Evolutionary conservation across 441 rosid genomes (phyloP), one percentile per base, ranked within the genome.

Genomic region (Omphalea diandra): DNA sequence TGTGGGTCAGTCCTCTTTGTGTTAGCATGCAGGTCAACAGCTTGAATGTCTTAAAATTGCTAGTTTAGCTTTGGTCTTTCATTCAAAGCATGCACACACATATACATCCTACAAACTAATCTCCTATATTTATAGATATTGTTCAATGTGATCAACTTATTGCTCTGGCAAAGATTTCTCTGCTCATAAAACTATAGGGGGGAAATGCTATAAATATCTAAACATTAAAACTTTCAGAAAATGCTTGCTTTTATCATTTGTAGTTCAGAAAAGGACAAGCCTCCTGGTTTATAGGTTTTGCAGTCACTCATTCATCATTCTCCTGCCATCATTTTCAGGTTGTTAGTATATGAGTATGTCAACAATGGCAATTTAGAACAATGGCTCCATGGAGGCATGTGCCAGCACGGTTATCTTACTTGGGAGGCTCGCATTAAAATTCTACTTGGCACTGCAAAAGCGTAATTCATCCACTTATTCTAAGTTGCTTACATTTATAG

Each of bases 311-410:
- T 76, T 65, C 40, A 9, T 33, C 40, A 10, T 49, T 27, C 29
- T 71, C 33, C 27, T 65, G 31, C 53, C 2, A 57, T 33, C 6
- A 32, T 40, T 70, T 11, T 63, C 73, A 94, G 97, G 94, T 78
- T 94, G 53, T 76, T 94, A 87, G 96, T 94, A 54, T 94, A 94
- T 67, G 98, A 94, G 87, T 90, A 89, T 72, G 91, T 90, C 74
- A 90, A 92, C 83, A 94, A 92, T 65, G 98, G 98, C 64, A 94
- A 94, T 83, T 83, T 94, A 38, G 99, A 94, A 78, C 93, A 90
- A 74, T 94, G 98, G 99, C 98, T 92, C 65, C 99, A 88, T 59
- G 98, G 99, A 38, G 98, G 83, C 36, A 85, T 90, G 94, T 84
- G 82, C 35, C 91, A 88, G 31, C 89, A 84, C 14, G 94, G 98